A percentile compares a stretch with the other conserved stretches of the same genome.
These are phyloP conservation scores for Microbotryum lychnidis-dioicae DNA, from an alignment of 1,284 basidiomycete species.

Conservation along the genomic window DNA sequence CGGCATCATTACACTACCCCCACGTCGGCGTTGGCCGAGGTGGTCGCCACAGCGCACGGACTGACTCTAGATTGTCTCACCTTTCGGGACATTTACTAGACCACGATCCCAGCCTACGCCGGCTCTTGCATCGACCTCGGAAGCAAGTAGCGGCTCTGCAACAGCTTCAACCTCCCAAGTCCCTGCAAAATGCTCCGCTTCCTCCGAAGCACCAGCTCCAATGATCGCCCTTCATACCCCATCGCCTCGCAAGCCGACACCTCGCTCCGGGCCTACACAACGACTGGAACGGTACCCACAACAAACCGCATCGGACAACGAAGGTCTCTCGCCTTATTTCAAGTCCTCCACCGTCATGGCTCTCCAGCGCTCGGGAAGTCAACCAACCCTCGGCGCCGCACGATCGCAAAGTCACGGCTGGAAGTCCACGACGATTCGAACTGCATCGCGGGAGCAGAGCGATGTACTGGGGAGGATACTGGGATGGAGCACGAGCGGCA, in stretches of 20 bases:
- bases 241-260: no score
- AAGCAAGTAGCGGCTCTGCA: no score
- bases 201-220: no score
- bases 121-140: background rate
- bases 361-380: background rate
- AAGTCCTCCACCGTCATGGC: background rate
- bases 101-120: conserved; percentile 4
- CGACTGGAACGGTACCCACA: background rate
- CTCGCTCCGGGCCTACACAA: background rate
- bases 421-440: background rate
- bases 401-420: background rate
- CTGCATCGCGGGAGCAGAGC: conserved; percentile 7
- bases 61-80: background rate
- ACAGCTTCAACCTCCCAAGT: no score
- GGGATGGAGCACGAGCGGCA: conserved; percentile 28
- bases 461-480: conserved; percentile 35
- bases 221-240: no score
- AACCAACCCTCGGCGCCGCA: background rate
- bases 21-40: background rate
- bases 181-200: no score
- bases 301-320: background rate
- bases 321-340: background rate
- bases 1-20: background rate
- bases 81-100: background rate
- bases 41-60: no score